A percentile compares a stretch with the other conserved stretches of the same genome.
phyloP scores from a whole-genome alignment of 106 monocot species.

The Triglochin maritima region DNA sequence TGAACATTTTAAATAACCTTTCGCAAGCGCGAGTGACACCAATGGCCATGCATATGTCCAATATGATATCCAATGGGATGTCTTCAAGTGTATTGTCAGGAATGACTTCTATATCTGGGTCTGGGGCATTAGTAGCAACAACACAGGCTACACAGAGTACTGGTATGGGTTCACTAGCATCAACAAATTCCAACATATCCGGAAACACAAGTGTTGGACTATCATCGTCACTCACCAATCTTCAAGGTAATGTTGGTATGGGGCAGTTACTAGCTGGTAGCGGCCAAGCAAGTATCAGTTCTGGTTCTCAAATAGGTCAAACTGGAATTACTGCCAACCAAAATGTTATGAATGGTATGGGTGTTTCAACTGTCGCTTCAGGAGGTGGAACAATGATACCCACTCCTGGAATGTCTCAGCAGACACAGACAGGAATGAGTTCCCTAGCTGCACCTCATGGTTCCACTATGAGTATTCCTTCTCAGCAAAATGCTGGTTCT shows the following conservation, averaged over 20 bases:
- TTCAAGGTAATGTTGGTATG: conserved; percentile 42
- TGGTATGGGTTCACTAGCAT: conserved; percentile 48
- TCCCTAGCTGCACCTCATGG: conserved; percentile 47
- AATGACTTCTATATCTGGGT: conserved; percentile 45
- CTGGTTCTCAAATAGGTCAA: conserved; percentile 65
- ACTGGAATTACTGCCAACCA: conserved; percentile 60
- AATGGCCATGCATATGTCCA: conserved; percentile 88
- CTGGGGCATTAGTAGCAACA: conserved; percentile 34
- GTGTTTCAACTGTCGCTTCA: conserved; percentile 44
- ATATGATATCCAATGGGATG: conserved; percentile 87
- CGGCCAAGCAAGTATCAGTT: conserved; percentile 46
- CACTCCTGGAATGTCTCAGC: conserved; percentile 83
- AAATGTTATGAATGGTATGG: conserved; percentile 49
- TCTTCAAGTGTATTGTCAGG: conserved; percentile 44
- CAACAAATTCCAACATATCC: conserved; percentile 47
- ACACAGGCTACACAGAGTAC: conserved; percentile 55
- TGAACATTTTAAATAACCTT: conserved; percentile 76
- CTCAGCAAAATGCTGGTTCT: conserved; percentile 36
- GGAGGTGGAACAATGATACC: conserved; percentile 88
- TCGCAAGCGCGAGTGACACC: conserved; percentile 55
- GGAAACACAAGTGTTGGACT: conserved; percentile 58
- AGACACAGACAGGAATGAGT: conserved; percentile 29
- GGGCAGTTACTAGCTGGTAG: conserved; percentile 41
- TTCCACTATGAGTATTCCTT: conserved; percentile 51
- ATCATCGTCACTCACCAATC: conserved; percentile 46